phyloP scores from a whole-genome alignment of 805 yeast species.

The Wickerhamia fluorescens region DNA sequence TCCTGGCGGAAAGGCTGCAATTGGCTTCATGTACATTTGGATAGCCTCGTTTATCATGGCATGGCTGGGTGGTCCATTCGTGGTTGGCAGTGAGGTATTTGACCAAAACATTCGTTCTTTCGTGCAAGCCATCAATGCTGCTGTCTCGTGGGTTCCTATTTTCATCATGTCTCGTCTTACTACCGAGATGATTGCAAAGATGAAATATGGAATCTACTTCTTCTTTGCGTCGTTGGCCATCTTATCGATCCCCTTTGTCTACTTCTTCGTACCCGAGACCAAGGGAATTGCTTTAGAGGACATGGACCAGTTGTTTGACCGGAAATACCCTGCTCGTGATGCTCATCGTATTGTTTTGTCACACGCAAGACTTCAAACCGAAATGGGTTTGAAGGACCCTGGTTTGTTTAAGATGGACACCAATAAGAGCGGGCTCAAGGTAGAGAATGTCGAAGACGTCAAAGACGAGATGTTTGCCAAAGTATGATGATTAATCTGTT shows the following conservation, averaged over 20 bases:
- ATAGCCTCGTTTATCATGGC: slow-evolving; percentile 34
- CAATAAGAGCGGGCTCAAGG: no score
- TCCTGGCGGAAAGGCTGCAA: slow-evolving; percentile 34
- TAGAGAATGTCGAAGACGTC: slow-evolving; percentile 2
- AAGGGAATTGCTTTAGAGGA: slow-evolving; percentile 28
- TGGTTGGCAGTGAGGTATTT: slow-evolving; percentile 32
- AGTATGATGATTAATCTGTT: no score
- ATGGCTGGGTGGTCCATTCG: slow-evolving; percentile 37
- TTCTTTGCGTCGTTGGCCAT: slow-evolving; percentile 30
- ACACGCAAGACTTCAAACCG: slow-evolving; percentile 10
- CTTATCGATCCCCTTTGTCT: slow-evolving; percentile 30
- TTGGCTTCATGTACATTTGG: slow-evolving; percentile 37
- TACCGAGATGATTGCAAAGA: slow-evolving; percentile 25
- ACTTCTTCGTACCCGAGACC: slow-evolving; percentile 31
- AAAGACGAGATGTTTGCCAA: no score
- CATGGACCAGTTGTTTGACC: slow-evolving; percentile 22
- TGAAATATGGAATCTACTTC: slow-evolving; percentile 31
- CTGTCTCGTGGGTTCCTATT: slow-evolving; percentile 34
- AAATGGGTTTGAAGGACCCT: slow-evolving; percentile 9
- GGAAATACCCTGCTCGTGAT: slow-evolving; percentile 13
- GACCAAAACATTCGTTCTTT: slow-evolving; percentile 35
- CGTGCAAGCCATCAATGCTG: slow-evolving; percentile 34
- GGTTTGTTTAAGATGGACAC: no score
- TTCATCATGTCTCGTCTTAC: slow-evolving; percentile 31
- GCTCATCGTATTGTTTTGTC: slow-evolving; percentile 16